Evolutionary conservation across 805 yeast genomes (phyloP).

Genomic region (Brettanomyces custersianus): DNA sequence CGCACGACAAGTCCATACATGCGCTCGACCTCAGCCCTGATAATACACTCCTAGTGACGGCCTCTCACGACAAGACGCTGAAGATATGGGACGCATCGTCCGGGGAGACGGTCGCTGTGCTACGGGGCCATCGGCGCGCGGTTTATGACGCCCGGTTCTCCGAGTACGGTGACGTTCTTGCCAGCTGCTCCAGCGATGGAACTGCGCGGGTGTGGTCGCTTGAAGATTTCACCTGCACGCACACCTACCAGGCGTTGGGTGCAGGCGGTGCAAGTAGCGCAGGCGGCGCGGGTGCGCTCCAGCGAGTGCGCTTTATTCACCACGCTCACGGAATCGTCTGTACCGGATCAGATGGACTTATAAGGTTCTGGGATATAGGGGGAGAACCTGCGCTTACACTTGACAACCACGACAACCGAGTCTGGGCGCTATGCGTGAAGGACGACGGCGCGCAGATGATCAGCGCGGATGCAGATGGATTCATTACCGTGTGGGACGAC

Average conservation of each 20-base stretch:
- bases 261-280: too few species aligned
- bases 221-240: slow-evolving; percentile 61
- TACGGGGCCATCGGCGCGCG: slow-evolving; percentile 90
- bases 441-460: slow-evolving; percentile 62
- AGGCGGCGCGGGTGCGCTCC: slow-evolving; percentile 92
- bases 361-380: slow-evolving; percentile 79
- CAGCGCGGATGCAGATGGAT: slow-evolving; percentile 93
- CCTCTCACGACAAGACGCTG: slow-evolving; percentile 86
- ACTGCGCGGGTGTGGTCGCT: slow-evolving; percentile 86
- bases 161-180: slow-evolving; percentile 64
- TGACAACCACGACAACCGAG: slow-evolving; percentile 87
- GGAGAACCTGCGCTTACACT: slow-evolving; percentile 80
- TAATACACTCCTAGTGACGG: slow-evolving; percentile 82
- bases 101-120: slow-evolving; percentile 82
- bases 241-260: slow-evolving; percentile 86
- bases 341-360: slow-evolving; percentile 90
- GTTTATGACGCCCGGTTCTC: slow-evolving; percentile 88
- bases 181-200: slow-evolving; percentile 89
- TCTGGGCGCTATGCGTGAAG: slow-evolving; percentile 77
- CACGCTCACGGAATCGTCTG: slow-evolving; percentile 60
- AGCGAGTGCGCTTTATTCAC: slow-evolving; percentile 65
- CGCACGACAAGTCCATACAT: slow-evolving; percentile 95
- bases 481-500: slow-evolving; percentile 83
- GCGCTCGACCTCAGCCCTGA: slow-evolving; percentile 86
- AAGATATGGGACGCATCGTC: slow-evolving; percentile 79